Evolutionary conservation across 2,329 filamentous ascomycete genomes (phyloP).

Genomic region (Botryosphaeria dothidea): DNA sequence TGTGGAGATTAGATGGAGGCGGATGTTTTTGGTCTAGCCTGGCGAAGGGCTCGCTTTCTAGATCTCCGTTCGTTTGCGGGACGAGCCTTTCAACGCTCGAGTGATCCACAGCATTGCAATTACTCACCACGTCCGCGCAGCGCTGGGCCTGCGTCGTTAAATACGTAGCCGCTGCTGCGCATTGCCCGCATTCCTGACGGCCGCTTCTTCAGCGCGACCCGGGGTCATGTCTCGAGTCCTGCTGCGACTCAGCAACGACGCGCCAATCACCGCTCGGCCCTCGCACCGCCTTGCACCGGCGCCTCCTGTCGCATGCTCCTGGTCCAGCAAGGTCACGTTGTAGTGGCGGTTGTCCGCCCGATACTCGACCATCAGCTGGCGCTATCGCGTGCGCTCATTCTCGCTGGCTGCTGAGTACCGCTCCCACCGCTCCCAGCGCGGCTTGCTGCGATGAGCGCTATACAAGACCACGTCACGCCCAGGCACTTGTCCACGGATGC

Average conservation of each 20-base stretch:
- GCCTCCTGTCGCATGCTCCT: conserved; percentile 18
- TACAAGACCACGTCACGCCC: conserved; percentile 4
- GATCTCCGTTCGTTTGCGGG: conserved; percentile 17
- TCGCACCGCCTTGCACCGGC: conserved; percentile 10
- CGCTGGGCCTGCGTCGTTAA: background rate
- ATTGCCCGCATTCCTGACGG: conserved; percentile 7
- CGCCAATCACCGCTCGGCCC: conserved; percentile 14
- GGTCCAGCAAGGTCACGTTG: conserved; percentile 11
- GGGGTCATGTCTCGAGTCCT: conserved; percentile 14
- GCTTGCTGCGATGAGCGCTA: no score
- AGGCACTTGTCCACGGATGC: background rate
- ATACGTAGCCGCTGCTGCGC: background rate
- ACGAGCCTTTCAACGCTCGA: conserved; percentile 11
- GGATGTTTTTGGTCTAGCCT: conserved; percentile 12
- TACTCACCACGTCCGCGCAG: background rate
- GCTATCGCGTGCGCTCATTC: conserved; percentile 7
- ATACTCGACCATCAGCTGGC: conserved; percentile 11
- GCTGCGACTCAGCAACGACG: background rate
- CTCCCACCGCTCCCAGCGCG: no score
- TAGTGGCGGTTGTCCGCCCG: conserved; percentile 7
- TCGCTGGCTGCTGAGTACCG: background rate
- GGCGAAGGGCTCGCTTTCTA: conserved; percentile 4
- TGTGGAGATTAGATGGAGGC: conserved; percentile 14
- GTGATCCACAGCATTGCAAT: background rate
- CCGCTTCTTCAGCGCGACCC: conserved; percentile 6